Percentiles rank a stretch among this genome's conserved stretches.
These are phyloP conservation scores for Sporothrix inflata DNA, from an alignment of 2,329 filamentous ascomycete genomes.

Conservation along the genomic window DNA sequence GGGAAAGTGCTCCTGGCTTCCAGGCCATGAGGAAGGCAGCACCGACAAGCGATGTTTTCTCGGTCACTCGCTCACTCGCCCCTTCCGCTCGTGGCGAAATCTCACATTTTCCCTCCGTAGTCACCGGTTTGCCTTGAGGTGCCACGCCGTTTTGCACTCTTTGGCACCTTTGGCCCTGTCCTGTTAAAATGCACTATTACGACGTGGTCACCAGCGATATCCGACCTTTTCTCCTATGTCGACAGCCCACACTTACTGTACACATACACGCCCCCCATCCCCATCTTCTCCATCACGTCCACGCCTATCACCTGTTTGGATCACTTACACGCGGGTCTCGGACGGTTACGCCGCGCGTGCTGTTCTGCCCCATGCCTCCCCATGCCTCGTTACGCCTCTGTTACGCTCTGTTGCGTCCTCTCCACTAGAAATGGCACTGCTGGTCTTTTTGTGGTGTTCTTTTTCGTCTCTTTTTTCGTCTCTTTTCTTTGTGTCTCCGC, in stretches of 20 bases:
- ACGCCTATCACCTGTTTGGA: slow-evolving; percentile 13
- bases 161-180: not conserved
- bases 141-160: slow-evolving; percentile 6
- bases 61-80: not conserved
- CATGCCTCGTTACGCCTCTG: slow-evolving; percentile 21
- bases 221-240: not conserved
- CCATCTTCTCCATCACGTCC: not conserved
- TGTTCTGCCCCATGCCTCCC: not conserved
- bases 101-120: not conserved
- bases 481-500: not conserved
- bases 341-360: not conserved
- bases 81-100: slow-evolving; percentile 3
- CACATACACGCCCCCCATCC: not conserved
- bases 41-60: not conserved
- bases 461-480: not conserved
- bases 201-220: slow-evolving; percentile 18
- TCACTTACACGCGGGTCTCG: slow-evolving; percentile 16
- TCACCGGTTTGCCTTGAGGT: not conserved
- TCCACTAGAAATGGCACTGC: not conserved
- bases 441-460: not conserved
- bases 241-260: not conserved
- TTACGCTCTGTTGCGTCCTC: not conserved
- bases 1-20: not conserved
- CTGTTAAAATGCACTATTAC: not conserved
- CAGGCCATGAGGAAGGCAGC: not conserved